A percentile compares a stretch with the other conserved stretches of the same genome.
Conservation (phyloP, 129 eudicot species). For the Escallonia rubra region DNA sequence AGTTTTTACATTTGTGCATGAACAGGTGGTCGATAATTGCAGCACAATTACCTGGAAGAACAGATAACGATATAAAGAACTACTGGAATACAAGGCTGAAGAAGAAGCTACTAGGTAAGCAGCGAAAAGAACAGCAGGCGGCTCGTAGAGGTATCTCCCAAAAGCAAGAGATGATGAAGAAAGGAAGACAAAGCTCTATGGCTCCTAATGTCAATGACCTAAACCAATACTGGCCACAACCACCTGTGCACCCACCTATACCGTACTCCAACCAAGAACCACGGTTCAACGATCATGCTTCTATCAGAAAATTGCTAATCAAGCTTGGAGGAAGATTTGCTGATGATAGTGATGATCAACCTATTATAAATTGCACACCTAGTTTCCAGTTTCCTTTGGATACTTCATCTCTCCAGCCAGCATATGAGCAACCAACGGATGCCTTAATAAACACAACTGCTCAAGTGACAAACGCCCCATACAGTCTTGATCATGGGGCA, state of each 20-base stretch:
- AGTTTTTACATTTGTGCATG: slow-evolving; percentile 10
- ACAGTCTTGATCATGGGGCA: slow-evolving; percentile 9
- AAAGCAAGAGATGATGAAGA: slow-evolving; percentile 31
- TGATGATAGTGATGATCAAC: slow-evolving; percentile 14
- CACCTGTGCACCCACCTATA: slow-evolving; percentile 9
- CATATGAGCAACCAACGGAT: slow-evolving; percentile 2
- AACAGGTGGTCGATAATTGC: slow-evolving; percentile 92
- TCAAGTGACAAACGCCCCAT: slow-evolving; percentile 18
- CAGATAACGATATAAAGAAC: slow-evolving; percentile 88
- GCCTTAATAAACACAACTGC: slow-evolving; percentile 16
- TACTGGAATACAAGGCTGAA: slow-evolving; percentile 88
- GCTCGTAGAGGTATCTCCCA: slow-evolving; percentile 17
- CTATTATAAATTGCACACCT: slow-evolving; percentile 11
- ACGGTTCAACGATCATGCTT: slow-evolving; percentile 24
- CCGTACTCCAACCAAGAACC: slow-evolving; percentile 22
- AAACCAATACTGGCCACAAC: slow-evolving; percentile 9
- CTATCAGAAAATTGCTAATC: slow-evolving; percentile 28
- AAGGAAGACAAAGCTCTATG: slow-evolving; percentile 31
- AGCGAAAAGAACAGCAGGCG: slow-evolving; percentile 43
- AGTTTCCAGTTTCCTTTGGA: slow-evolving; percentile 12
- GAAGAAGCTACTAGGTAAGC: slow-evolving; percentile 77
- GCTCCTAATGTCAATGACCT: not conserved
- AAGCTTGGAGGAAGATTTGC: slow-evolving; percentile 59
- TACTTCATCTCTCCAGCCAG: slow-evolving; percentile 19
- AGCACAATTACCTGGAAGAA: slow-evolving; percentile 85